Percentiles rank a stretch among this genome's conserved stretches.
phyloP scores from a whole-genome alignment of 2,329 filamentous ascomycete species.

The Boeremia exigua region DNA sequence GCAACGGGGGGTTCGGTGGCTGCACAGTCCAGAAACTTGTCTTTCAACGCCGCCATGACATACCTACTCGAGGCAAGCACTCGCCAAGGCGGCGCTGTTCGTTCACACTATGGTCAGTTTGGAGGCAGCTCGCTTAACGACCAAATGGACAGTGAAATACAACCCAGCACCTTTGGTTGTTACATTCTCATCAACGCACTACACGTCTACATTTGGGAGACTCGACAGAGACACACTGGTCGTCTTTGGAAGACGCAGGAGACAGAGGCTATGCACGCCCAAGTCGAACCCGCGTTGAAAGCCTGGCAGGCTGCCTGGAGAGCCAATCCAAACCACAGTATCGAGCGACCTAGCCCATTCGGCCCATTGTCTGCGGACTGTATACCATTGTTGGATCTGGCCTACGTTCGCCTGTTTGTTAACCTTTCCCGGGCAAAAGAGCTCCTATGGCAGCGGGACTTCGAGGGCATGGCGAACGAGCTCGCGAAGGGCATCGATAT shows the following conservation, averaged over 20 bases:
- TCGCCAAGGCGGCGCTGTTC: slow-evolving; percentile 55
- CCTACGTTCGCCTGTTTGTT: slow-evolving; percentile 90
- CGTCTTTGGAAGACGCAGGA: slow-evolving; percentile 90
- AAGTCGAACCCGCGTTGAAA: slow-evolving; percentile 90
- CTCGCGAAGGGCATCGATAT: slow-evolving; percentile 79
- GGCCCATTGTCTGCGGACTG: slow-evolving; percentile 88
- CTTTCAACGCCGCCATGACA: slow-evolving; percentile 82
- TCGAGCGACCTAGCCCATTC: slow-evolving; percentile 84
- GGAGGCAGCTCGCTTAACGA: slow-evolving; percentile 58
- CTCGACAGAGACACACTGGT: slow-evolving; percentile 84
- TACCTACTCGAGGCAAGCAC: slow-evolving; percentile 81
- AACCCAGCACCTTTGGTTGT: slow-evolving; percentile 90
- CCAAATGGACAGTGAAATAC: slow-evolving; percentile 66
- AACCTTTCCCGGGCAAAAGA: slow-evolving; percentile 93
- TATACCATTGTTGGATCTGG: slow-evolving; percentile 87
- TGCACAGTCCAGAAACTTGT: slow-evolving; percentile 72
- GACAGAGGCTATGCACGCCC: slow-evolving; percentile 93
- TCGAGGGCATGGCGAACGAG: slow-evolving; percentile 89
- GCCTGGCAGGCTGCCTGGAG: slow-evolving; percentile 96
- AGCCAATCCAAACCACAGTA: slow-evolving; percentile 80
- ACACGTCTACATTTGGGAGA: slow-evolving; percentile 99
- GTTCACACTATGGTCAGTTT: slow-evolving; percentile 54
- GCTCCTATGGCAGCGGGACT: slow-evolving; percentile 92
- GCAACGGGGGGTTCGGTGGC: slow-evolving; percentile 74
- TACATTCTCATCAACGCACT: slow-evolving; percentile 90